Percentiles rank a stretch among this genome's conserved stretches.
Conservation (phyloP, 1,139 yeast species). For the Pichia inconspicua region DNA sequence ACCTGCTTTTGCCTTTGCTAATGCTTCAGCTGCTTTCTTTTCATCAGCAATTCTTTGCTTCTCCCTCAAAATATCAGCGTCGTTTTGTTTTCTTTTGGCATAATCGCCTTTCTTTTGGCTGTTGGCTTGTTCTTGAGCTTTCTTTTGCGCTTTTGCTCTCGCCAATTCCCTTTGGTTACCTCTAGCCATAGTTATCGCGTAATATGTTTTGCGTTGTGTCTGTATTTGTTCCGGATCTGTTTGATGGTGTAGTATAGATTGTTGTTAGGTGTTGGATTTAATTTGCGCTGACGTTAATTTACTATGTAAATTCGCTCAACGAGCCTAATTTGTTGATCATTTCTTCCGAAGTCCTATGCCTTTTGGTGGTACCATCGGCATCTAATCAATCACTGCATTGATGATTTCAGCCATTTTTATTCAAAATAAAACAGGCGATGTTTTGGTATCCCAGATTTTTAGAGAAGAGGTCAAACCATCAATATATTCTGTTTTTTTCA, state of each 20-base stretch:
- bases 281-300: too few species aligned
- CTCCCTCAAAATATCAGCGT: constrained; percentile 81
- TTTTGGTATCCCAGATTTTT: constrained; percentile 69
- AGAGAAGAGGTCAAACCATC: constrained; percentile 63
- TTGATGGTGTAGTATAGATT: too few species aligned
- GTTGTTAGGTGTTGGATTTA: too few species aligned
- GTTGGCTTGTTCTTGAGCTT: constrained; percentile 53
- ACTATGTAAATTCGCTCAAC: background rate
- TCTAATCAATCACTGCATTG: background rate
- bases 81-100: constrained; percentile 62
- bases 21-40: constrained; percentile 39
- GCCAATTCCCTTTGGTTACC: constrained; percentile 97
- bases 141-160: constrained; percentile 78
- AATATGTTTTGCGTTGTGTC: background rate
- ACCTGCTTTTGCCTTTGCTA: constrained; percentile 3
- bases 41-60: constrained; percentile 82
- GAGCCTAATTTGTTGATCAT: too few species aligned
- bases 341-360: too few species aligned
- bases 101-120: constrained; percentile 79
- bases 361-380: too few species aligned
- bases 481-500: constrained; percentile 79
- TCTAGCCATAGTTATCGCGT: constrained; percentile 57
- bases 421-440: constrained; percentile 75
- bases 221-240: background rate
- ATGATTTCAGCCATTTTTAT: constrained; percentile 80